These are phyloP conservation scores for Lactarius sanguifluus DNA, from an alignment of 768 basidiomycete genomes.

Conservation along the genomic window DNA sequence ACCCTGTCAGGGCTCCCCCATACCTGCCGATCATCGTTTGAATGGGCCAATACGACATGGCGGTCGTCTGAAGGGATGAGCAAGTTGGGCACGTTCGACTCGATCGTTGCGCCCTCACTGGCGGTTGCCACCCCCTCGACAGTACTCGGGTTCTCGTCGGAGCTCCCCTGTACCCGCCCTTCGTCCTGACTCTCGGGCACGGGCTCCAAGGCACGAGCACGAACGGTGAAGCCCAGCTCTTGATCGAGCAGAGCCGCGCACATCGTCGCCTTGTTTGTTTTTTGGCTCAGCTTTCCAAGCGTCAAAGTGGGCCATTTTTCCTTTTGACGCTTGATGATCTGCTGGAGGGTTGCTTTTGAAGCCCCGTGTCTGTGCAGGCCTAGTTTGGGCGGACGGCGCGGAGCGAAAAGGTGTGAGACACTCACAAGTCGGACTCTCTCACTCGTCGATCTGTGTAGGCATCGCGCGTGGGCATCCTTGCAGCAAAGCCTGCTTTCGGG, in stretches of 20 bases:
- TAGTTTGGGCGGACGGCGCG: not conserved
- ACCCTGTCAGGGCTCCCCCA: too few species aligned
- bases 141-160: not conserved
- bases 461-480: not conserved
- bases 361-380: not conserved
- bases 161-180: not conserved
- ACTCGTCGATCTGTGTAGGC: not conserved
- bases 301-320: not conserved
- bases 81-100: too few species aligned
- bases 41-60: too few species aligned
- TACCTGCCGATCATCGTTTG: too few species aligned
- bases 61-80: too few species aligned
- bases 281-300: not conserved
- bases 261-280: not conserved
- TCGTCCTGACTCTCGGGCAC: not conserved
- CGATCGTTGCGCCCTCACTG: too few species aligned
- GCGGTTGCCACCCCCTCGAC: not conserved
- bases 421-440: not conserved
- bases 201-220: not conserved
- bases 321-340: not conserved
- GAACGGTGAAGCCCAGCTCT: not conserved
- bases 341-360: not conserved
- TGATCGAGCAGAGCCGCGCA: not conserved
- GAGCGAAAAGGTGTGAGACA: not conserved
- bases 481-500: not conserved